Evolutionary conservation across 805 yeast genomes (phyloP), one percentile per base, ranked within the genome.

Genomic region (Zygosaccharomyces siamensis): DNA sequence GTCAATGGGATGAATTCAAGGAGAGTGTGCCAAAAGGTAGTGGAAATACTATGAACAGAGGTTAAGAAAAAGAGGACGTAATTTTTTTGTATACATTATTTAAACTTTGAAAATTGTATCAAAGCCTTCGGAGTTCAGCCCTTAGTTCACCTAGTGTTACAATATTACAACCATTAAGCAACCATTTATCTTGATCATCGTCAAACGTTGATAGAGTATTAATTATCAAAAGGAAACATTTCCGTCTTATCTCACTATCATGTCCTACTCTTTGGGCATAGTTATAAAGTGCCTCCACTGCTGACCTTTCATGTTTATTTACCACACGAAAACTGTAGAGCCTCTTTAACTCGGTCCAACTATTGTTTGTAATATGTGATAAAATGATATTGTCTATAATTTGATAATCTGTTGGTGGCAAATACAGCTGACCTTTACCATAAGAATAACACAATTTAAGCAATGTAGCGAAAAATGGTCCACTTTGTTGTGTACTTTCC

Each of bases 1-100:
- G 99, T 49, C 77, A 79, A 37, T 93, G 98, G 98, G 99, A 93
- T 68, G 95, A 86, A 52, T 93, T 92, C 74, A 81, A 82, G 40
- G 99, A 93, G 53, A 79, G 80, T 3, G 81, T 89, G 63, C 85
- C 89, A 0, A 81, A 79, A 59, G 99, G 99, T 6, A 82, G 90
- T 48, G 99, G 99, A 8, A 92, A 92, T 63, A 89, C 90, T 41
- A 80, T 77, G 64, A 80, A 84, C 57, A 68, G 79, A 47, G 92
- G 92, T 33, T 58, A 28, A 44, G 16, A 10, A 4, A 23, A 14
- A 33, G 4, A 14, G 16, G 11, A 30, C 44, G 20, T 14, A 16
- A 40, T 41, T 30, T 39, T 32, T 23, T 32, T 27, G n/a, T 31
- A 38, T 43, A 45, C 37, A 33, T 10, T 32, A 43, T 28, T 39